Conservation (phyloP, 371 early-diverging fungal genomes). For the Rhizomucor pusillus region DNA sequence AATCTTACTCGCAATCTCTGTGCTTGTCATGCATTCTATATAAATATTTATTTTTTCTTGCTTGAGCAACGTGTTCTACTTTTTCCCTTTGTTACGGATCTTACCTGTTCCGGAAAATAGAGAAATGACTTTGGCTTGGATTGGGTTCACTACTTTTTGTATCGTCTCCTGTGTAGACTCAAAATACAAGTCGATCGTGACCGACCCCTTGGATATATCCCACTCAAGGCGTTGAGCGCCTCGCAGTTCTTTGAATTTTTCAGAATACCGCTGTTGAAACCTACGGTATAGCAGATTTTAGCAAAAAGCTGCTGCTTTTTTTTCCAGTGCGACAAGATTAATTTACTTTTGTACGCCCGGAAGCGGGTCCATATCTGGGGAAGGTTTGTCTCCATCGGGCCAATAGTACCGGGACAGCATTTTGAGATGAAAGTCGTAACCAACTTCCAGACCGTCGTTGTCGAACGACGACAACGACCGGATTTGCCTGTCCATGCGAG, state of each 20-base stretch:
- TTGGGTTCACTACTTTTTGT: constrained; percentile 15
- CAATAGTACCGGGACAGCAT: constrained; percentile 35
- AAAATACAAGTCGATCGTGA: constrained; percentile 28
- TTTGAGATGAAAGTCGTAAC: constrained; percentile 18
- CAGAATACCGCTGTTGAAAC: constrained; percentile 15
- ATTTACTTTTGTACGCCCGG: no score
- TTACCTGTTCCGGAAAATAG: constrained; percentile 25
- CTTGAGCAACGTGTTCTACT: not conserved
- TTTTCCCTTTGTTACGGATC: not conserved
- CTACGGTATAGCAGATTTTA: not conserved
- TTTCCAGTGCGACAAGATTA: no score
- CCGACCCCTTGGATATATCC: constrained; percentile 22
- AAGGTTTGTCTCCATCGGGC: constrained; percentile 15
- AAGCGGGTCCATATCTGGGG: not conserved
- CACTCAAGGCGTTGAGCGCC: constrained; percentile 26
- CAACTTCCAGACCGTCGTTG: constrained; percentile 6
- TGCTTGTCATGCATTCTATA: constrained; percentile 9
- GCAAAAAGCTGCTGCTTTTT: not conserved
- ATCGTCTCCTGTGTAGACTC: constrained; percentile 2
- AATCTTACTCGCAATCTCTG: constrained; percentile 13
- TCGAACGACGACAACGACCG: no score
- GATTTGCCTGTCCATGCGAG: constrained; percentile 27
- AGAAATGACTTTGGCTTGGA: constrained; percentile 23
- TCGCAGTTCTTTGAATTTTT: constrained; percentile 17
- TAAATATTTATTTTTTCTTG: constrained; percentile 4